Evolutionary conservation across 2,329 filamentous ascomycete genomes (phyloP).

Genomic region (Venturia effusa): DNA sequence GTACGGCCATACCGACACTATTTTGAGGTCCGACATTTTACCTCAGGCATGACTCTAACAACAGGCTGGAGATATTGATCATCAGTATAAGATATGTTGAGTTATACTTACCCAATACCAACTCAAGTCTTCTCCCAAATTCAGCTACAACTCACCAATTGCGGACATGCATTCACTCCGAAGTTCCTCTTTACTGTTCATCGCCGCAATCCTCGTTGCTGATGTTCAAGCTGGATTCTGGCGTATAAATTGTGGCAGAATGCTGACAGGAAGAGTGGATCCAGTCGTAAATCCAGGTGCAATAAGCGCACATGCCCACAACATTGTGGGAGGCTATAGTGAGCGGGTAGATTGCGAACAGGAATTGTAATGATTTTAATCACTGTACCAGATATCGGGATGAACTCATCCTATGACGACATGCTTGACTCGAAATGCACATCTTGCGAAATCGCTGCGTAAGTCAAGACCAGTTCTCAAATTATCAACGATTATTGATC

Average conservation of each 20-base stretch:
- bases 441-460: conserved; percentile 21
- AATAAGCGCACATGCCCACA: conserved; percentile 23
- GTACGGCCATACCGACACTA: neutral
- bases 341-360: conserved; percentile 13
- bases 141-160: neutral
- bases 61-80: neutral
- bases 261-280: conserved; percentile 26
- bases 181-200: neutral
- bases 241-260: conserved; percentile 24
- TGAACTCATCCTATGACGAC: conserved; percentile 16
- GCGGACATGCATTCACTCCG: neutral
- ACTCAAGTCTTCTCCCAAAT: neutral
- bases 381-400: conserved; percentile 14
- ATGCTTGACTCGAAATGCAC: conserved; percentile 17
- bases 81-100: neutral
- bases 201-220: neutral
- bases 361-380: neutral
- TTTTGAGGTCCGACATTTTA: neutral
- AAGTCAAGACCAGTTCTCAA: neutral
- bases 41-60: neutral
- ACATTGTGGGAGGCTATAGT: conserved; percentile 22
- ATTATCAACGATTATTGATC: neutral
- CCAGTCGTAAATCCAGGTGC: conserved; percentile 23
- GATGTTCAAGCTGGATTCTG: conserved; percentile 18
- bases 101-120: neutral